phyloP scores from a whole-genome alignment of 148 eudicot genomes.

The Nepenthes gracilis region DNA sequence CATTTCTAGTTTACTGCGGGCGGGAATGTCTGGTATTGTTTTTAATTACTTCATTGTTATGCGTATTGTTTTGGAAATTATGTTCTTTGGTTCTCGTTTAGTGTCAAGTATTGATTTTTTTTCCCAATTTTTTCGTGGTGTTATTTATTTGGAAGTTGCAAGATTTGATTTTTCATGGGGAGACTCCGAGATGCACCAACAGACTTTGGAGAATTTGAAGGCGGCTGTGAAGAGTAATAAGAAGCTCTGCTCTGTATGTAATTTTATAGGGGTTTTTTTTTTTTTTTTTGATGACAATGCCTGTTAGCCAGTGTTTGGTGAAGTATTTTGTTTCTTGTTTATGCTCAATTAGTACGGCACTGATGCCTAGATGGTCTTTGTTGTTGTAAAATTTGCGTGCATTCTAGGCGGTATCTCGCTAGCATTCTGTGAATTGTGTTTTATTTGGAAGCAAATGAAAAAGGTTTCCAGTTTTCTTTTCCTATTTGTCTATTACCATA shows the following conservation, averaged over 20 bases:
- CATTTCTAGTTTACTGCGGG: slow-evolving; percentile 65
- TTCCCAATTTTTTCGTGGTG: not conserved
- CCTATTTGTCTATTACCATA: too few relatives aligned
- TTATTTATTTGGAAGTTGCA: slow-evolving; percentile 41
- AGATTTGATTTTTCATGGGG: slow-evolving; percentile 97
- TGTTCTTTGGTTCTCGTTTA: not conserved
- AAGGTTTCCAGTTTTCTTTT: too few relatives aligned
- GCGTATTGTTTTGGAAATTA: not conserved
- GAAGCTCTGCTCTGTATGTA: slow-evolving; percentile 93
- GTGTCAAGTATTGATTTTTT: not conserved
- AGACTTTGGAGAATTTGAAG: slow-evolving; percentile 84
- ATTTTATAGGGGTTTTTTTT: not conserved
- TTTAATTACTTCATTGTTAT: not conserved
- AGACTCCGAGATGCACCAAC: slow-evolving; percentile 66
- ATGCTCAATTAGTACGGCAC: too few relatives aligned
- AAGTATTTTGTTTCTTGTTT: too few relatives aligned
- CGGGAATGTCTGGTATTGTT: slow-evolving; percentile 81
- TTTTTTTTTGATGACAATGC: too few relatives aligned
- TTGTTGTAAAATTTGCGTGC: too few relatives aligned
- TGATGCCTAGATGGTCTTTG: too few relatives aligned
- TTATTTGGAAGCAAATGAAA: too few relatives aligned
- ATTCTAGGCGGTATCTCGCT: too few relatives aligned
- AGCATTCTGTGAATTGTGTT: too few relatives aligned
- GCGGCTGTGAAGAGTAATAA: slow-evolving; percentile 66
- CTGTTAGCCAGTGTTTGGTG: too few relatives aligned